These are phyloP conservation scores for Crassisporium funariophilum DNA, from an alignment of 768 basidiomycete species.

Conservation along the genomic window DNA sequence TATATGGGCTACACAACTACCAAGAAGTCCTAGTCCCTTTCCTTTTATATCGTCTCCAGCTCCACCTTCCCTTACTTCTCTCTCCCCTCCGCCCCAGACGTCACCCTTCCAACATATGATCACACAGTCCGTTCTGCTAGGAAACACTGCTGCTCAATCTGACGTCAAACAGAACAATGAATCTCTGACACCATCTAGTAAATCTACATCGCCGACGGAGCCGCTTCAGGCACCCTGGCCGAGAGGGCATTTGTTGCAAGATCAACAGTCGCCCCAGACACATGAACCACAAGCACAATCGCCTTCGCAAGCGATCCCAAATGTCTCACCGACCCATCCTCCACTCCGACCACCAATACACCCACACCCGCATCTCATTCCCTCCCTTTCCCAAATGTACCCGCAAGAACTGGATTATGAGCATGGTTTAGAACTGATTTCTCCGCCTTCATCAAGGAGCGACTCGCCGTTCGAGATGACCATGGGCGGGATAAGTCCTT, in stretches of 20 bases:
- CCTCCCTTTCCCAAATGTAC: slow-evolving; percentile 45
- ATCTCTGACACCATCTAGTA: too few species aligned
- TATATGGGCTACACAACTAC: too few species aligned
- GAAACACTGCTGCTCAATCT: neutral
- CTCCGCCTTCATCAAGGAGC: slow-evolving; percentile 44
- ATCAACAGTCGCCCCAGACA: too few species aligned
- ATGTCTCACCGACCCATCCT: slow-evolving; percentile 10
- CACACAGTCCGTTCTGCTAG: slow-evolving; percentile 10
- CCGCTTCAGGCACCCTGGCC: too few species aligned
- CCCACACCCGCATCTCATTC: slow-evolving; percentile 23
- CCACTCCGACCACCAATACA: slow-evolving; percentile 11
- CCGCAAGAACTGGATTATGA: slow-evolving; percentile 46
- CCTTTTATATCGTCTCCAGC: neutral
- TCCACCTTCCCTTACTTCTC: slow-evolving; percentile 8
- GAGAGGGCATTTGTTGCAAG: too few species aligned
- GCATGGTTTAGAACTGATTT: slow-evolving; percentile 44
- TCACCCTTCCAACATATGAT: slow-evolving; percentile 10
- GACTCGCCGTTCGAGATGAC: slow-evolving; percentile 42
- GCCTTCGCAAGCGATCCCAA: too few species aligned
- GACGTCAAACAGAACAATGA: too few species aligned
- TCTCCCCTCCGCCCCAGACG: slow-evolving; percentile 12
- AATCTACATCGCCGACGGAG: too few species aligned
- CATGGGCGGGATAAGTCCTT: slow-evolving; percentile 9
- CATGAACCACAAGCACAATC: too few species aligned
- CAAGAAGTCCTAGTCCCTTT: neutral